Evolutionary conservation across 768 basidiomycete genomes (phyloP), one percentile per base, ranked within the genome.

Genomic region (Tulasnella calospora): DNA sequence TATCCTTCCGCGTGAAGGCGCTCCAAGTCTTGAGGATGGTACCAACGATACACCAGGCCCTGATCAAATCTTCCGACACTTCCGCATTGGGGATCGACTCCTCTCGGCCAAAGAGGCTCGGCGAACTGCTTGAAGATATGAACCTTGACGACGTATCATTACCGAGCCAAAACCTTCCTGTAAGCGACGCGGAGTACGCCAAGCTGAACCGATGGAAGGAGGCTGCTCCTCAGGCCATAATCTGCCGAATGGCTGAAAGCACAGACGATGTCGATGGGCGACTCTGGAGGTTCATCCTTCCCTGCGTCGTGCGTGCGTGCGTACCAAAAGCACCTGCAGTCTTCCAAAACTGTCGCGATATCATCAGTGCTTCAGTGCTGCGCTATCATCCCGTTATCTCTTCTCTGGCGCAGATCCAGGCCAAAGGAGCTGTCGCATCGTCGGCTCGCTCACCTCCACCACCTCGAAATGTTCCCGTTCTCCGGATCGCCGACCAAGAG

Each of bases 261-360:
- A 84, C 85, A 8, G 87, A 90, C 67, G 88, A 89, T 51, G 87
- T 88, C 73, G 94, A 95, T 82, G 88, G 88, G 73, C 89, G 87
- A 70, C 85, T 95, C 27, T 95, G 94, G 94, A 87, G 89, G 76
- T 90, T 90, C 81, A 84, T 93, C 71, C 92, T 90, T 80, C 91
- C 94, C 4, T 82, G 86, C 15, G 88, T 94, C 81, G 86, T 94
- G 78, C 89, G 89, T 73, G 83, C 85, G 2, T 90, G 89, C 77
- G 86, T 88, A 82, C 87, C 90, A 27, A 84, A 87, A 73, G 85
- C 86, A 3, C 85, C 87, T 23, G 82, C 84, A 10, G 86, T 88
- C 8, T 81, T 91, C 36, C 82, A 83, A 2, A 83, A 86, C 10
- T 89, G 93, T 82, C 88, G 94, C 73, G 91, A 91, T 76, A 87